Conservation (phyloP, 805 yeast species). For the Spathaspora passalidarum region DNA sequence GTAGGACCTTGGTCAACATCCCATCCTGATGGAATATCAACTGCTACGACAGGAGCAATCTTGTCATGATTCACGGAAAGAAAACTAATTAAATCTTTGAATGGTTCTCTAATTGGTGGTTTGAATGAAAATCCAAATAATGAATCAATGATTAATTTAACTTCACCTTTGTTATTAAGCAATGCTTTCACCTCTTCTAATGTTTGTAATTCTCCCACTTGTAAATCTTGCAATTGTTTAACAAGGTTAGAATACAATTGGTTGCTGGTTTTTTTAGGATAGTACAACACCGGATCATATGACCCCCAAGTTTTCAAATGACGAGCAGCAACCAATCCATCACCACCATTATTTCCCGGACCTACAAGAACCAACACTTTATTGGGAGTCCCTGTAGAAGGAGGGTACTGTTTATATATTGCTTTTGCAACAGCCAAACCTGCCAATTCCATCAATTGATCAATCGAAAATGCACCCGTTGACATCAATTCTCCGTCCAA, state of each 20-base stretch:
- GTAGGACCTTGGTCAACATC: conserved; percentile 85
- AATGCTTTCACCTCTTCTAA: conserved; percentile 27
- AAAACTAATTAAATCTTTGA: conserved; percentile 39
- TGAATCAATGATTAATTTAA: conserved; percentile 61
- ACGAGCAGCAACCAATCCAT: conserved; percentile 93
- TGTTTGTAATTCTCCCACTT: conserved; percentile 53
- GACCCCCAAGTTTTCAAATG: conserved; percentile 77
- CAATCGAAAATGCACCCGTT: conserved; percentile 73
- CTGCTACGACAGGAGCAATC: conserved; percentile 64
- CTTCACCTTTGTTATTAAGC: conserved; percentile 4
- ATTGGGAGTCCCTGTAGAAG: conserved; percentile 15
- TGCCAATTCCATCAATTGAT: conserved; percentile 93
- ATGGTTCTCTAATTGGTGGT: conserved; percentile 85
- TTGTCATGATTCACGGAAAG: conserved; percentile 31
- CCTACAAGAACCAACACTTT: conserved; percentile 75
- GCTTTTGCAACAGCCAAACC: conserved; percentile 94
- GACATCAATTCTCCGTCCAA: conserved; percentile 89
- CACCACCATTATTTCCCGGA: conserved; percentile 97
- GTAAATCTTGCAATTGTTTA: conserved; percentile 64
- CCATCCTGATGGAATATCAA: conserved; percentile 97
- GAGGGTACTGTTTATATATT: conserved; percentile 66
- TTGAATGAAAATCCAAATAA: conserved; percentile 91
- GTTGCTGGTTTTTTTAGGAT: conserved; percentile 64
- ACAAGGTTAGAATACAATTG: conserved; percentile 58
- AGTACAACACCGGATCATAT: conserved; percentile 70